Evolutionary conservation across 2,329 filamentous ascomycete species (phyloP), one percentile per base, ranked within the genome.

Genomic region (Huntiella abstrusa): DNA sequence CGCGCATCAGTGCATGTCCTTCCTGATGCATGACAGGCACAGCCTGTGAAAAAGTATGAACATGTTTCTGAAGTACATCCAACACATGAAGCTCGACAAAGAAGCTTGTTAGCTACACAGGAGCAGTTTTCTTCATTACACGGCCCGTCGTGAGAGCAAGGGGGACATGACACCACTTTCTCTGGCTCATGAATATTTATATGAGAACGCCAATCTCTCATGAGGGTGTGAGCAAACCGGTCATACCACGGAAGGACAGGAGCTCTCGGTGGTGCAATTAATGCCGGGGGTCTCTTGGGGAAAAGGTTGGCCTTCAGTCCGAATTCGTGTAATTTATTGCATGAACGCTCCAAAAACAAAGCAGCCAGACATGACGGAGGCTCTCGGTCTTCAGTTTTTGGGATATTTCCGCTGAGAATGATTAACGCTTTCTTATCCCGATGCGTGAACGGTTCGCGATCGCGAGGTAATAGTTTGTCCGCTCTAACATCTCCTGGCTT

Each of bases 71-170:
- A 66, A 0, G 72, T 70, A 54, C 77, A 82, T 7, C 67, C 66
- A 28, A 28, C 22, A 51, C 83, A 88, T 51, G 75, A 77, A 52
- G 80, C 80, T 52, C 87, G 82, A 55, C 83, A 88, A 13, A 80
- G 67, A 15, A 84, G 62, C 12, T 68, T 67, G 7, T 70, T 64
- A 41, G 66, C 59, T 12, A 73, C 75, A 55, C 83, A 88, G 2
- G 68, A 62, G 53, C 83, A 88, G 10, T 68, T 68, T 3, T 62
- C 62, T 3, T 60, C 60, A 12, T 70, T 70, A 58, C 82, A 87
- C 2, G 75, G 69, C 0, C 80, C 80, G 22, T 76, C 70, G 54
- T 87, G 82, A 44, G 69, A 68, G 54, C 82, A 87, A 3, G 80
- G 76, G 47, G 77, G 71, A 43, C 73, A 71, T 2, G 72, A 64